A percentile compares a stretch with the other conserved stretches of the same genome.
These are phyloP conservation scores for Pterocarpus macrocarpus DNA, from an alignment of 306 rosid genomes.

Conservation along the genomic window DNA sequence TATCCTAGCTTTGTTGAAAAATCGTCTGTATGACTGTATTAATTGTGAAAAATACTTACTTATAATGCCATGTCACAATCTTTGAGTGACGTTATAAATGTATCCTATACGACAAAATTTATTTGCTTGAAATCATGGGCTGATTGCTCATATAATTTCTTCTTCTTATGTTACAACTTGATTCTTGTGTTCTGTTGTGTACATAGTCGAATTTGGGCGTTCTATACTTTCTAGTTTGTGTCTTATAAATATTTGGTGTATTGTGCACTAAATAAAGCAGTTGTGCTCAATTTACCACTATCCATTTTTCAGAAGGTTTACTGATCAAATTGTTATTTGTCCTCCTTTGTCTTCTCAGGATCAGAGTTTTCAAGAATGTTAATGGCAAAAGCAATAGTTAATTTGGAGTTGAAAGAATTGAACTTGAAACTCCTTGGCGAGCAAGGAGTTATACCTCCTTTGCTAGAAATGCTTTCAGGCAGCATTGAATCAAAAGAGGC, in stretches of 20 bases:
- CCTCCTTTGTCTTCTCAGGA: constrained; percentile 60
- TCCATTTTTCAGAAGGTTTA: constrained; percentile 1
- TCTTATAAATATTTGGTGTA: neutral
- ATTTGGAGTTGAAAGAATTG: constrained; percentile 60
- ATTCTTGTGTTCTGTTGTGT: constrained; percentile 19
- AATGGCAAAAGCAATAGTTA: constrained; percentile 62
- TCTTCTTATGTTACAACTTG: neutral
- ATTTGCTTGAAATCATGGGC: neutral
- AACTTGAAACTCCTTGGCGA: constrained; percentile 74
- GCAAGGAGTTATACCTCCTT: constrained; percentile 77
- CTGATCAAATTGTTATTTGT: constrained; percentile 23
- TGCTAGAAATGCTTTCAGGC: constrained; percentile 72
- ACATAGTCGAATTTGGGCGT: constrained; percentile 5
- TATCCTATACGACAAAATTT: neutral
- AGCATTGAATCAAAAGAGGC: constrained; percentile 59
- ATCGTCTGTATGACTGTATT: no score
- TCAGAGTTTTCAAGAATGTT: constrained; percentile 66
- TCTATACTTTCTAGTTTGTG: neutral
- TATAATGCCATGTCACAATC: neutral
- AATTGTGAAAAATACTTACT: no score
- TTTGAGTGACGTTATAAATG: neutral
- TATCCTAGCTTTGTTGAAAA: neutral
- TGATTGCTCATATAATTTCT: neutral
- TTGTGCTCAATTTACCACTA: constrained; percentile 1
- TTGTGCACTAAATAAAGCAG: constrained; percentile 4